phyloP scores from a whole-genome alignment of 192 early-diverging fungal genomes.

The Phlyctochytrium planicorne region DNA sequence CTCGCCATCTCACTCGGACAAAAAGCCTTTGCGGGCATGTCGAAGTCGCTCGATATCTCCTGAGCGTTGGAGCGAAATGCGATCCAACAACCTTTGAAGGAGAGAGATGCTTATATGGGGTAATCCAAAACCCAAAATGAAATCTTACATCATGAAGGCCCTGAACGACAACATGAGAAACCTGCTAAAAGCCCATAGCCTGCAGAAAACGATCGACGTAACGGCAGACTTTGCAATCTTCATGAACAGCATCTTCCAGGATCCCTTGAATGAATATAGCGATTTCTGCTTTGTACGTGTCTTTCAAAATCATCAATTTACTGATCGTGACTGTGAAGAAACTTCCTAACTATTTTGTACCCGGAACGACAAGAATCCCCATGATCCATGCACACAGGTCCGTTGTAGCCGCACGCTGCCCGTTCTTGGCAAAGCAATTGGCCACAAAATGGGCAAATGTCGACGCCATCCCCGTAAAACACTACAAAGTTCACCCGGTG shows the following conservation, averaged over 20 bases:
- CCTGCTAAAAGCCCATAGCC: constrained; percentile 37
- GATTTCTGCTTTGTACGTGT: constrained; percentile 22
- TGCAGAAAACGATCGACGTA: constrained; percentile 50
- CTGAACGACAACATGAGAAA: constrained; percentile 45
- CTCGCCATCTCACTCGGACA: too few species aligned
- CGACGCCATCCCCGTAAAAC: constrained; percentile 18
- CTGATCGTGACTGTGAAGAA: too few species aligned
- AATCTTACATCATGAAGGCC: constrained; percentile 17
- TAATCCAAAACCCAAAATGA: background rate
- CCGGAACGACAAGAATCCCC: background rate
- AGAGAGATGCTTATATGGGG: constrained; percentile 35
- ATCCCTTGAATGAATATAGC: background rate
- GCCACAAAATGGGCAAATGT: constrained; percentile 23
- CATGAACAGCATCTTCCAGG: constrained; percentile 16
- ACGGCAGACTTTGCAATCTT: constrained; percentile 35
- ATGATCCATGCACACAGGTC: constrained; percentile 43
- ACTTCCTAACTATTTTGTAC: background rate
- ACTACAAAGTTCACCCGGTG: constrained; percentile 28
- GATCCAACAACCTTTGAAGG: constrained; percentile 57
- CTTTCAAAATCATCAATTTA: too few species aligned
- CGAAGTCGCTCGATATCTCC: constrained; percentile 40
- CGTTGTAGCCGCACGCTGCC: constrained; percentile 40
- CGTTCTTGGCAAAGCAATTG: constrained; percentile 34
- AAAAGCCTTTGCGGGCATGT: constrained; percentile 50
- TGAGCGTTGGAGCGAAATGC: constrained; percentile 48